Percentiles rank a stretch among this genome's conserved stretches.
Evolutionary conservation across 2,329 filamentous ascomycete species (phyloP).

Genomic region (Bipolaris cookei): DNA sequence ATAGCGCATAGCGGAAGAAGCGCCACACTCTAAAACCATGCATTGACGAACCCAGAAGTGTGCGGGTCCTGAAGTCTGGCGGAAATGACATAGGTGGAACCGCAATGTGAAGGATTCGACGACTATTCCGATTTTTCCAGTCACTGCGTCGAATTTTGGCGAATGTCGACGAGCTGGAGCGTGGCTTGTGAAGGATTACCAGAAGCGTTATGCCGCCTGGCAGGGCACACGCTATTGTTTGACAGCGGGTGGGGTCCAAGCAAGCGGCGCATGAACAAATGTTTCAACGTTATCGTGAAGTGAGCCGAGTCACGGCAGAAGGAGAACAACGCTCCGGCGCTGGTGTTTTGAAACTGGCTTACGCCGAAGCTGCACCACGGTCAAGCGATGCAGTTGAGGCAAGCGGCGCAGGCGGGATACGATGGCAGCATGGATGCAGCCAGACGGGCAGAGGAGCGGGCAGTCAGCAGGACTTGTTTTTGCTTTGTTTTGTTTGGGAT

Average conservation of each 20-base stretch:
- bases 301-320: conserved; percentile 7
- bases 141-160: neutral
- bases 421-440: too few relatives aligned
- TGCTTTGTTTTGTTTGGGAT: neutral
- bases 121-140: neutral
- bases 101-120: neutral
- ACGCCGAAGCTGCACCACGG: conserved; percentile 7
- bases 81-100: neutral
- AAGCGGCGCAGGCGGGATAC: neutral
- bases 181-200: conserved; percentile 5
- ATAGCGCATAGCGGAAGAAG: neutral
- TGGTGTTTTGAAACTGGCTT: conserved; percentile 14
- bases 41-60: neutral
- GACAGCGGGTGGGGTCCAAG: conserved; percentile 12
- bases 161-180: conserved; percentile 1
- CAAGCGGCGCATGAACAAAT: conserved; percentile 5
- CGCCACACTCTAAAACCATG: neutral
- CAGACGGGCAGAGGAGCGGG: neutral
- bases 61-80: neutral
- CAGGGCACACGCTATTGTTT: conserved; percentile 12
- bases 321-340: conserved; percentile 5
- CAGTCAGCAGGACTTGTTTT: neutral
- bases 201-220: neutral
- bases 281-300: conserved; percentile 14
- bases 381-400: neutral